These are phyloP conservation scores for Chlorella sp. DNA, from an alignment of 139 green algal genomes.

Conservation along the genomic window DNA sequence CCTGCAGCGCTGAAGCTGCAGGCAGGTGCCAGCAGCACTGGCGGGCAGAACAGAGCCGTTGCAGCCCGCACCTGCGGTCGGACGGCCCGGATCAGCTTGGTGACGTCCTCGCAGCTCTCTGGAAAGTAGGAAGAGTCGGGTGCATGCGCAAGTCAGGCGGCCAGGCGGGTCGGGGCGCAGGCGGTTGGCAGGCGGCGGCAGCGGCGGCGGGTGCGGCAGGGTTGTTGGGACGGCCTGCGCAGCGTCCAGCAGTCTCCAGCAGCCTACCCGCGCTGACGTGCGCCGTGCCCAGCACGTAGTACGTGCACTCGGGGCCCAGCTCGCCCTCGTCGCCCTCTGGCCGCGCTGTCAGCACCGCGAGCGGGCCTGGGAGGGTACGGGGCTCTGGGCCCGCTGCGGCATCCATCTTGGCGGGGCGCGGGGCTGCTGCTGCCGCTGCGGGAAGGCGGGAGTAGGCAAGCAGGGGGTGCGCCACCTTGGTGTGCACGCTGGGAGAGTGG, in stretches of 20 bases:
- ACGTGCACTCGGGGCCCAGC: background rate
- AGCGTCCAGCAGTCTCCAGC: no score
- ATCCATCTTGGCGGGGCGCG: no score
- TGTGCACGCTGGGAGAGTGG: no score
- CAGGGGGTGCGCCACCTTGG: no score
- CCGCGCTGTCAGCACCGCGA: slow-evolving; percentile 26
- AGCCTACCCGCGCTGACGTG: slow-evolving; percentile 27
- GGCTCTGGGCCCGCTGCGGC: background rate
- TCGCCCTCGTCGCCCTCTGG: background rate
- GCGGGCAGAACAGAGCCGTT: background rate
- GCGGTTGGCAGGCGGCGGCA: no score
- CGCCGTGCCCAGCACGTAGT: slow-evolving; percentile 47
- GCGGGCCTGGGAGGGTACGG: slow-evolving; percentile 6
- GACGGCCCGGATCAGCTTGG: slow-evolving; percentile 24
- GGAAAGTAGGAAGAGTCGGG: no score
- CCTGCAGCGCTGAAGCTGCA: background rate
- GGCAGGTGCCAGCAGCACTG: background rate
- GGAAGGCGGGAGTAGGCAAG: no score
- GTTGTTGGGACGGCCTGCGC: no score
- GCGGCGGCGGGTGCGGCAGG: no score
- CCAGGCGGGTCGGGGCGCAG: no score
- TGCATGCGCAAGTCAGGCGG: no score
- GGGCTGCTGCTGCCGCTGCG: no score
- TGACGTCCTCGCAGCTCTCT: slow-evolving; percentile 36
- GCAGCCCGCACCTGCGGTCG: background rate